These are phyloP conservation scores for Falciphora oryzae DNA, from an alignment of 2,329 filamentous ascomycete species.

Conservation along the genomic window DNA sequence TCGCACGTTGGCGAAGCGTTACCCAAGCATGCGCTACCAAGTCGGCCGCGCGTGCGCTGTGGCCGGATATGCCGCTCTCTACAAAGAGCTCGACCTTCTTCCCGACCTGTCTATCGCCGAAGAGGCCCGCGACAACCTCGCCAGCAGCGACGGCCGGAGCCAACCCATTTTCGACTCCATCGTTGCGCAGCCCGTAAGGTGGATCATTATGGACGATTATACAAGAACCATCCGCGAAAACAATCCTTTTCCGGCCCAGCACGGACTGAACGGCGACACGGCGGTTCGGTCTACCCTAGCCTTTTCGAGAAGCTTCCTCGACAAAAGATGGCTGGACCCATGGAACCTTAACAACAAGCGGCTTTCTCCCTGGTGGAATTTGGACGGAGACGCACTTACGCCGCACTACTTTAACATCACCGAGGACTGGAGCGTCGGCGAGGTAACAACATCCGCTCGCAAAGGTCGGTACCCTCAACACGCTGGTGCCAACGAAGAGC, in stretches of 20 bases:
- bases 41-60: slow-evolving; percentile 33
- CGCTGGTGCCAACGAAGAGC: slow-evolving; percentile 1
- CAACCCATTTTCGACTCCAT: slow-evolving; percentile 23
- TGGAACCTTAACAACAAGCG: not conserved
- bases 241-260: slow-evolving; percentile 7
- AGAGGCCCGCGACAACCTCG: slow-evolving; percentile 26
- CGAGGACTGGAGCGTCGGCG: slow-evolving; percentile 23
- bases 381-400: not conserved
- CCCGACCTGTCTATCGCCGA: slow-evolving; percentile 31
- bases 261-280: slow-evolving; percentile 30
- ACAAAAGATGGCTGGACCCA: slow-evolving; percentile 9
- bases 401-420: slow-evolving; percentile 24
- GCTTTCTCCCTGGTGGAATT: not conserved
- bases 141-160: slow-evolving; percentile 10
- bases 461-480: accelerated
- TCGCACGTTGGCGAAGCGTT: slow-evolving; percentile 23
- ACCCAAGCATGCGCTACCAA: slow-evolving; percentile 28
- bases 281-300: slow-evolving; percentile 18
- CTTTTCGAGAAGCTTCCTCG: not conserved
- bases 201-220: slow-evolving; percentile 33
- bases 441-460: not conserved
- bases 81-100: slow-evolving; percentile 28
- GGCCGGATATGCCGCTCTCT: slow-evolving; percentile 29
- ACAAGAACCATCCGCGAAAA: slow-evolving; percentile 17
- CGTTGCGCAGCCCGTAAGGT: slow-evolving; percentile 23